A percentile compares a stretch with the other conserved stretches of the same genome.
Conservation (phyloP, 148 eudicot genomes). For the Simmondsia chinensis region DNA sequence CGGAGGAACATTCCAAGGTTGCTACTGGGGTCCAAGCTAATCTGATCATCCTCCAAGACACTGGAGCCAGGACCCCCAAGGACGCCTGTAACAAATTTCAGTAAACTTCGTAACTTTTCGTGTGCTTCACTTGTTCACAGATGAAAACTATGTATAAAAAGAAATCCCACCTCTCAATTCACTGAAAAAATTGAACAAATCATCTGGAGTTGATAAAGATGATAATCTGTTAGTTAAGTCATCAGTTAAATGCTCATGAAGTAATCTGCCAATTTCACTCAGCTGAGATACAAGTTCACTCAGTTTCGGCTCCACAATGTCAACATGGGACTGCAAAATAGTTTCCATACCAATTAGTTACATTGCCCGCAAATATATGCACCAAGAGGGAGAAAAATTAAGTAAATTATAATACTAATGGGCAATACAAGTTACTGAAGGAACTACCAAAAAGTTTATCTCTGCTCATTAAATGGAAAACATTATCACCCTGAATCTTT, state of each 20-base stretch:
- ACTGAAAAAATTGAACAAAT: constrained; percentile 74
- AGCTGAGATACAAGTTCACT: constrained; percentile 48
- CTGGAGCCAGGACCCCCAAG: constrained; percentile 57
- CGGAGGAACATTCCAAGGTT: constrained; percentile 70
- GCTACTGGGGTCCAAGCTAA: constrained; percentile 79
- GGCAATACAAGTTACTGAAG: too few species aligned
- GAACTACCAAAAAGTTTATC: too few species aligned
- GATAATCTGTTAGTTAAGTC: constrained; percentile 49
- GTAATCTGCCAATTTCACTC: constrained; percentile 47
- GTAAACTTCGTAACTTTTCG: neutral
- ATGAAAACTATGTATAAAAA: neutral
- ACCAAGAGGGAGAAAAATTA: neutral
- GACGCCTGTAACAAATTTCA: constrained; percentile 34
- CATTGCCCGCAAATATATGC: neutral
- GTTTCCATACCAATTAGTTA: neutral
- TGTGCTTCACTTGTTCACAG: too few species aligned
- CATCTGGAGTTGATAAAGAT: constrained; percentile 67
- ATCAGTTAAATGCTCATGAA: constrained; percentile 47
- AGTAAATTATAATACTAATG: too few species aligned
- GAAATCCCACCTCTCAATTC: constrained; percentile 59
- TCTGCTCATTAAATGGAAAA: too few species aligned
- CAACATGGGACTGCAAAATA: constrained; percentile 50
- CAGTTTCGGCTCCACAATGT: constrained; percentile 73
- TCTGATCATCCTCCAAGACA: constrained; percentile 83
- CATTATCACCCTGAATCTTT: too few species aligned